Percentiles rank a stretch among this genome's conserved stretches.
Evolutionary conservation across 2,329 filamentous ascomycete species (phyloP).

Genomic region (Dothiorella sarmentorum): DNA sequence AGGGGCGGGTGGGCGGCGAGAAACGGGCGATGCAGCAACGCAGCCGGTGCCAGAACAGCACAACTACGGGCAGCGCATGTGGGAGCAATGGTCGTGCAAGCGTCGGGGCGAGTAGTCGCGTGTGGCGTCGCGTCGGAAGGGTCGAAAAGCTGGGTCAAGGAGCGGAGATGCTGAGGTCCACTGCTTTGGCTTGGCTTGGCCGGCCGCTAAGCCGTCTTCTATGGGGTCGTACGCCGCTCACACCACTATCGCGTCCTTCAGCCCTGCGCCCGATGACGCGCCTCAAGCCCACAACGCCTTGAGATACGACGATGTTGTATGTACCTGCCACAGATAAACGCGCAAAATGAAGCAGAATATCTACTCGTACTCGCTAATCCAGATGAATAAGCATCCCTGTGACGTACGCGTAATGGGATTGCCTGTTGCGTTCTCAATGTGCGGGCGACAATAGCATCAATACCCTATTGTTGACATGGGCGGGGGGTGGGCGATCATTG

Average conservation of each 20-base stretch:
- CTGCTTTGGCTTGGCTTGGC: slow-evolving; percentile 15
- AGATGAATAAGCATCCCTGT: neutral
- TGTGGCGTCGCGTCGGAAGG: neutral
- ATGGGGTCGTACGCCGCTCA: slow-evolving; percentile 15
- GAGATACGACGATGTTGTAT: too few relatives aligned
- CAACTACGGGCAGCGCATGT: slow-evolving; percentile 14
- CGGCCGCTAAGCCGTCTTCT: slow-evolving; percentile 17
- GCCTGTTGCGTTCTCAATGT: neutral
- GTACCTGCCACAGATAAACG: neutral
- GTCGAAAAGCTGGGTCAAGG: slow-evolving; percentile 17
- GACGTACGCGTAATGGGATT: neutral
- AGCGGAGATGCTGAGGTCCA: slow-evolving; percentile 19
- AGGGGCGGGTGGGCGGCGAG: slow-evolving; percentile 8
- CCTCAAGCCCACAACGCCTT: neutral
- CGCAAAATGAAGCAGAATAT: neutral
- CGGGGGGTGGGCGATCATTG: slow-evolving; percentile 15
- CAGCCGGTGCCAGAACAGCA: slow-evolving; percentile 14
- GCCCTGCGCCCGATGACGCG: neutral
- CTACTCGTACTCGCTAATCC: neutral
- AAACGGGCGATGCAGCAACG: neutral
- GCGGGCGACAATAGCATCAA: neutral
- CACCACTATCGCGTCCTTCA: slow-evolving; percentile 2
- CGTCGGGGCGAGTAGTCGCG: neutral
- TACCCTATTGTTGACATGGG: neutral
- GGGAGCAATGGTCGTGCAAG: neutral